phyloP scores from a whole-genome alignment of 116 monocot species.

The Iris pallida region DNA sequence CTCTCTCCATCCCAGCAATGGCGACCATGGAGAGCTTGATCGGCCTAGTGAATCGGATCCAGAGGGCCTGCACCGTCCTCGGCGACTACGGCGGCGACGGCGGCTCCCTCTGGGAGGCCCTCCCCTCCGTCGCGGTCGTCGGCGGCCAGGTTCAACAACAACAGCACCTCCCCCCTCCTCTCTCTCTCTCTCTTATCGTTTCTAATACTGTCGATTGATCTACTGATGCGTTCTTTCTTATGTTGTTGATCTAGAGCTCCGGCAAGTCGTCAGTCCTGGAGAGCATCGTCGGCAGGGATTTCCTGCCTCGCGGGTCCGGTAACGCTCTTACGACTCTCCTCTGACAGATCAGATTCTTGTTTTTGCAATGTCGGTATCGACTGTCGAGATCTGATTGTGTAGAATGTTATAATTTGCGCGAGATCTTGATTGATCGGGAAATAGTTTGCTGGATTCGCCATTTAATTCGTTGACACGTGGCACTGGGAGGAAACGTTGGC shows the following conservation, averaged over 20 bases:
- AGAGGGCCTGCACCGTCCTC: constrained; percentile 87
- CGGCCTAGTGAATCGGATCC: constrained; percentile 86
- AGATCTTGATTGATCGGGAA: too few species aligned
- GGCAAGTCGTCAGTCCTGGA: constrained; percentile 97
- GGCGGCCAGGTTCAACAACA: constrained; percentile 63
- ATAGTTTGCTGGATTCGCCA: too few species aligned
- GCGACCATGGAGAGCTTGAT: constrained; percentile 95
- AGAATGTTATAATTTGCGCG: too few species aligned
- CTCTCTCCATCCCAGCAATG: constrained; percentile 28
- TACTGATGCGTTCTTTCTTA: not conserved
- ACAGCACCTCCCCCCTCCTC: too few species aligned
- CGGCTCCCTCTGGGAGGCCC: constrained; percentile 80
- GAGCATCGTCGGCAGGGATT: constrained; percentile 97
- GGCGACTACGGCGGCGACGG: constrained; percentile 88
- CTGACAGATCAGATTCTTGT: not conserved
- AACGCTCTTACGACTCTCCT: constrained; percentile 27
- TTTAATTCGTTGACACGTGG: too few species aligned
- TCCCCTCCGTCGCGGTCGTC: constrained; percentile 98
- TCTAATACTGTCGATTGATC: too few species aligned
- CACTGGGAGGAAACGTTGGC: too few species aligned
- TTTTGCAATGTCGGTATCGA: too few species aligned
- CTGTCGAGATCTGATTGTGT: too few species aligned
- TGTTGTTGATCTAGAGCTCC: constrained; percentile 52
- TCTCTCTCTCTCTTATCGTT: too few species aligned
- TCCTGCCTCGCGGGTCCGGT: constrained; percentile 98